phyloP scores from a whole-genome alignment of 352 stramenopile species.

The Pythium insidiosum region DNA sequence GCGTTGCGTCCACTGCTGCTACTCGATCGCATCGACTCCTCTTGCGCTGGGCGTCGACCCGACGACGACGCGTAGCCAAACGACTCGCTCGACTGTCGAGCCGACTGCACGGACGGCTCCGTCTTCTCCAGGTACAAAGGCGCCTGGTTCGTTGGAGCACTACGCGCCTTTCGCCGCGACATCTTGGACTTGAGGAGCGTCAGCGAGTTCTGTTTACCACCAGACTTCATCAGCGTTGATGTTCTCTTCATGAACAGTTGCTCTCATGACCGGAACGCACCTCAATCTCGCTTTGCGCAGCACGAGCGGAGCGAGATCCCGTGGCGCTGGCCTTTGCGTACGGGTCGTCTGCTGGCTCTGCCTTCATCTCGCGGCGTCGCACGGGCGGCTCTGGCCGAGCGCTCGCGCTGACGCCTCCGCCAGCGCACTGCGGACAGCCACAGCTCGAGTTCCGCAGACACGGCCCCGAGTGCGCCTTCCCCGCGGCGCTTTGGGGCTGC shows the following conservation, averaged over 20 bases:
- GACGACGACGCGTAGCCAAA: conserved; percentile 2
- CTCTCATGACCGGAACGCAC: too few relatives aligned
- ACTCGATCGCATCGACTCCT: too few relatives aligned
- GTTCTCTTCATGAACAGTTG: neutral
- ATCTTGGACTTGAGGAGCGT: conserved; percentile 79
- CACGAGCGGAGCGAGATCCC: conserved; percentile 7
- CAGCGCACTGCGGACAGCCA: conserved; percentile 49
- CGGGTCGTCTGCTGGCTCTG: conserved; percentile 13
- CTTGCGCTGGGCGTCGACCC: too few relatives aligned
- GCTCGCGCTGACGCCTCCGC: conserved; percentile 8
- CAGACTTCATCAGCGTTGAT: neutral
- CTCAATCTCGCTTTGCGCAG: conserved; percentile 43
- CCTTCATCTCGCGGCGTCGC: conserved; percentile 26
- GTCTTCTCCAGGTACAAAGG: conserved; percentile 62
- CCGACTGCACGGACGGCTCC: conserved; percentile 16
- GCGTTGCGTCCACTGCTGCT: neutral
- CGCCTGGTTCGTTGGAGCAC: conserved; percentile 55
- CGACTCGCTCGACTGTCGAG: conserved; percentile 4
- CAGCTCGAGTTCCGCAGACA: conserved; percentile 72
- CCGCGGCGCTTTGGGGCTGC: conserved; percentile 6
- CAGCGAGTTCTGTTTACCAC: conserved; percentile 39
- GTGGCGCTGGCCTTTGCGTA: conserved; percentile 23
- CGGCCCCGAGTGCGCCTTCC: conserved; percentile 33
- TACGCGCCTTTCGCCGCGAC: conserved; percentile 62
- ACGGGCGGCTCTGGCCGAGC: conserved; percentile 17